These are phyloP conservation scores for Claviceps monticola DNA, from an alignment of 2,329 filamentous ascomycete species.

Conservation along the genomic window DNA sequence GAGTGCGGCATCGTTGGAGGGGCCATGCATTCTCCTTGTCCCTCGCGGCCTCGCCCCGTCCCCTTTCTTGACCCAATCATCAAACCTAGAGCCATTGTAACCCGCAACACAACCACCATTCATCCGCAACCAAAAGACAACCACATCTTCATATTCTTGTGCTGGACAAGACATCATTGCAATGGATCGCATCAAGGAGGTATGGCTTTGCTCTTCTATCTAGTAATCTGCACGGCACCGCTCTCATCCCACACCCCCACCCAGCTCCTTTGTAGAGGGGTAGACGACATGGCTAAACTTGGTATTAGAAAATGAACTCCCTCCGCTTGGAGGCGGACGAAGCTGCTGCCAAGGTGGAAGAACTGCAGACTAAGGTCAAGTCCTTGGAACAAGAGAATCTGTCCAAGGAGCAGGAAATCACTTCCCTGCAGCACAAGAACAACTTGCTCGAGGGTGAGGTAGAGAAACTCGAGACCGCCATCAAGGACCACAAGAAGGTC, in stretches of 20 bases:
- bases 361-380: conserved; percentile 81
- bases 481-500: conserved; percentile 79
- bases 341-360: conserved; percentile 66
- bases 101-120: conserved; percentile 16
- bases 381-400: conserved; percentile 86
- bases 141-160: conserved; percentile 1
- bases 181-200: conserved; percentile 88
- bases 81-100: conserved; percentile 18
- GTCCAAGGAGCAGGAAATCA: conserved; percentile 95
- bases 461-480: conserved; percentile 74
- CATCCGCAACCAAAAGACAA: conserved; percentile 8
- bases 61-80: conserved; percentile 18
- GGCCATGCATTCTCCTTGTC: conserved; percentile 17
- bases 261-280: conserved; percentile 9
- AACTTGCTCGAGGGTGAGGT: conserved; percentile 77
- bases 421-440: conserved; percentile 91
- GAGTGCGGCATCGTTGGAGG: conserved; percentile 17
- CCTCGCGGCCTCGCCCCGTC: conserved; percentile 13
- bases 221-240: conserved; percentile 1
- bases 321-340: conserved; percentile 92
- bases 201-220: conserved; percentile 32
- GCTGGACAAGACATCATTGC: conserved; percentile 17
- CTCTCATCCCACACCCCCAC: conserved; percentile 19
- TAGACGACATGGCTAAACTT: conserved; percentile 8
- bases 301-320: conserved; percentile 72